Percentiles rank a stretch among this genome's conserved stretches.
Conservation (phyloP, 1,139 yeast species). For the Spathaspora sp. region DNA sequence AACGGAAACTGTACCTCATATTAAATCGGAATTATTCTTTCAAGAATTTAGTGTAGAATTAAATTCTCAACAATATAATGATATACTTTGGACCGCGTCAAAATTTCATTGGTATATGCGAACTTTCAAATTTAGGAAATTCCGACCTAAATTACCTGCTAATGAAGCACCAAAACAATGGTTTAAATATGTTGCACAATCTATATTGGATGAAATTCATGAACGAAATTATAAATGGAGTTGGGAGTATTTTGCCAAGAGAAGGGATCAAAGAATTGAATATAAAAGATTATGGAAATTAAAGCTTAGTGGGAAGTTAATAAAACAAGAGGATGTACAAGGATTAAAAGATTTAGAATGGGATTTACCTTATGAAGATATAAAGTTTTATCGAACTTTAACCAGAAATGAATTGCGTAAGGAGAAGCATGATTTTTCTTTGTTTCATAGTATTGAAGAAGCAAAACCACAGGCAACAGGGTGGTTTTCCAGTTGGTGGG, state of each 20-base stretch:
- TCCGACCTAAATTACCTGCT: constrained; percentile 63
- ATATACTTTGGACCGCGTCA: constrained; percentile 78
- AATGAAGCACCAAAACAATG: constrained; percentile 74
- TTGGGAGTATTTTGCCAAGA: constrained; percentile 75
- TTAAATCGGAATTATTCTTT: constrained; percentile 73
- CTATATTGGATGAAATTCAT: constrained; percentile 76
- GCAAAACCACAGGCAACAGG: constrained; percentile 29
- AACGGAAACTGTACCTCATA: constrained; percentile 67
- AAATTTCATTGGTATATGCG: constrained; percentile 76
- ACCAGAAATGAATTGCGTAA: constrained; percentile 67
- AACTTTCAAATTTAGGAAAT: constrained; percentile 70
- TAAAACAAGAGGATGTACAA: constrained; percentile 37
- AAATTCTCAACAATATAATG: constrained; percentile 83
- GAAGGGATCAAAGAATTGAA: constrained; percentile 68
- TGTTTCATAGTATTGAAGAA: constrained; percentile 10
- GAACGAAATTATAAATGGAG: constrained; percentile 81
- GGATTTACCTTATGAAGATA: constrained; percentile 69
- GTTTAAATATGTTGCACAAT: constrained; percentile 76
- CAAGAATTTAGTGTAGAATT: constrained; percentile 85
- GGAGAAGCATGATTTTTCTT: constrained; percentile 34
- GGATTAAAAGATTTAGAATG: constrained; percentile 56
- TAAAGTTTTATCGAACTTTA: constrained; percentile 79
- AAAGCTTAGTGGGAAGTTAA: constrained; percentile 37
- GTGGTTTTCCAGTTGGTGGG: constrained; percentile 68
- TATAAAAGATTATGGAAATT: constrained; percentile 71